These are phyloP conservation scores for Sechiopsis laciniata DNA, from an alignment of 306 rosid species.

Conservation along the genomic window DNA sequence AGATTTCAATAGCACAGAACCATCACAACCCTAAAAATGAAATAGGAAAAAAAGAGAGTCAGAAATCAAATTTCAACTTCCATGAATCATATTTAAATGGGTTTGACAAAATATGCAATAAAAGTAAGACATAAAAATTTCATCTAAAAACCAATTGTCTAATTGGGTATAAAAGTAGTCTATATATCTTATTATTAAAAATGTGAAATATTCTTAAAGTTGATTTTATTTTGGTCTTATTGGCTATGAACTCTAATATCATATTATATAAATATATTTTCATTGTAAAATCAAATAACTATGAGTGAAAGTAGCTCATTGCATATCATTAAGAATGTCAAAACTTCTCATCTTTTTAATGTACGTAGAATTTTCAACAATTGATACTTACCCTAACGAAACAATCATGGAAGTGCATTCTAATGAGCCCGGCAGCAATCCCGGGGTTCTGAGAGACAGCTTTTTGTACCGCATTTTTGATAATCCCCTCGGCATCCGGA, in stretches of 20 bases:
- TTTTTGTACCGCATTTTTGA: conserved; percentile 28
- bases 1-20: conserved; percentile 30
- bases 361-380: too few relatives aligned
- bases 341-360: too few relatives aligned
- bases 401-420: conserved; percentile 46
- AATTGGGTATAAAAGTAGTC: too few relatives aligned
- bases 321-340: too few relatives aligned
- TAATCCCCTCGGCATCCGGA: conserved; percentile 29
- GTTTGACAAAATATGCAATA: neutral
- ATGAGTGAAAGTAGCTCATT: too few relatives aligned
- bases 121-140: neutral
- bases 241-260: too few relatives aligned
- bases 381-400: conserved; percentile 31
- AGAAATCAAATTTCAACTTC: neutral
- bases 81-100: neutral
- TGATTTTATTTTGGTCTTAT: too few relatives aligned
- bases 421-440: conserved; percentile 35
- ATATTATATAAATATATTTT: too few relatives aligned
- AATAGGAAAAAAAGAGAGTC: neutral
- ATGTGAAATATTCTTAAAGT: too few relatives aligned
- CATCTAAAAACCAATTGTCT: too few relatives aligned
- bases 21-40: conserved; percentile 37
- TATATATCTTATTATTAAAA: too few relatives aligned
- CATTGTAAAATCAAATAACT: too few relatives aligned
- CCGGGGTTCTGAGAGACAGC: conserved; percentile 31